Evolutionary conservation across 768 basidiomycete genomes (phyloP).

Genomic region (Infundibulicybe gibba): DNA sequence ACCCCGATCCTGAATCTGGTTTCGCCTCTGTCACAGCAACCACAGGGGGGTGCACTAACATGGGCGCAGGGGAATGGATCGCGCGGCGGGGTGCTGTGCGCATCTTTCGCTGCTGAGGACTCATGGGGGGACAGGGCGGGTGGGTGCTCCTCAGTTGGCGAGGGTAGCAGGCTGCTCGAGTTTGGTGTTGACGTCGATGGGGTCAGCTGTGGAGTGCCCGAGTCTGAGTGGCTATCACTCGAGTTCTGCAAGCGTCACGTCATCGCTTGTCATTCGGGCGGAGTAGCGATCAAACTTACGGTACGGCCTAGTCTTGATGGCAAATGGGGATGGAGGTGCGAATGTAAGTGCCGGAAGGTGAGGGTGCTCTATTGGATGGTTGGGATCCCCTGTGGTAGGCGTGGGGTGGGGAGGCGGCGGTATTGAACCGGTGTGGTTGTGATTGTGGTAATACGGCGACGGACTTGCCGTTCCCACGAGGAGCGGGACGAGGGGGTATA

Average conservation of each 20-base stretch:
- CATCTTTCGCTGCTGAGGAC: neutral
- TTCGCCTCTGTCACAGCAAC: slow-evolving; percentile 4
- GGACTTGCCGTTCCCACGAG: slow-evolving; percentile 49
- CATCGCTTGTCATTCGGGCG: neutral
- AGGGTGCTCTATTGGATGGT: slow-evolving; percentile 23
- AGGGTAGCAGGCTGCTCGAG: slow-evolving; percentile 1
- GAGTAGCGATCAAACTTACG: slow-evolving; percentile 7
- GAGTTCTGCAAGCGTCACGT: neutral
- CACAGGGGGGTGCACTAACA: slow-evolving; percentile 9
- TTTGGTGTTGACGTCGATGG: slow-evolving; percentile 1
- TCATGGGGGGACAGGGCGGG: neutral
- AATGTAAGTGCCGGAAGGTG: slow-evolving; percentile 12
- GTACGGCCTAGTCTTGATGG: slow-evolving; percentile 15
- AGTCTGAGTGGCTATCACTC: neutral
- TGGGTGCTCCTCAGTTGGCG: neutral
- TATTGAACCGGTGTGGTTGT: slow-evolving; percentile 12
- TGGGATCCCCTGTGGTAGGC: slow-evolving; percentile 16
- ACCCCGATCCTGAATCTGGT: slow-evolving; percentile 11
- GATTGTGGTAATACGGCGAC: slow-evolving; percentile 29
- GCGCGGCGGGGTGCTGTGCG: slow-evolving; percentile 1
- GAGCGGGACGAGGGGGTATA: slow-evolving; percentile 38
- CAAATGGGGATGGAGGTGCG: slow-evolving; percentile 9
- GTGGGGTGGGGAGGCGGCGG: slow-evolving; percentile 20
- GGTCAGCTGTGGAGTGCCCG: slow-evolving; percentile 1
- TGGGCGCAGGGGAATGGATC: too few species aligned